Evolutionary conservation across 2,329 filamentous ascomycete genomes (phyloP), one percentile per base, ranked within the genome.

Genomic region (Chaetomiaceae sp.): DNA sequence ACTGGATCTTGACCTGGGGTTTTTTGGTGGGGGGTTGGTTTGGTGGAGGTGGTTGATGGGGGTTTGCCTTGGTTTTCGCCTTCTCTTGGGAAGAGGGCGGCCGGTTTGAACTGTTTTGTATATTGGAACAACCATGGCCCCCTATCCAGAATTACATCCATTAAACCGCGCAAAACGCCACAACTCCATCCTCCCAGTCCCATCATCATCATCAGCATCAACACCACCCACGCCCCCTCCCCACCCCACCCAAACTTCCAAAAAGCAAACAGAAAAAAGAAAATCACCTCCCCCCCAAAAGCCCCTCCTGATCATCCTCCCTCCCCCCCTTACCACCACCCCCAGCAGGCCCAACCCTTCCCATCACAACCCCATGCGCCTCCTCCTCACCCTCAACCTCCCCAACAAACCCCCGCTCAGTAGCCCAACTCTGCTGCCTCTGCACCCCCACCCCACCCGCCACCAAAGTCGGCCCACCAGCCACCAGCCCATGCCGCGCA

Each of bases 351-450:
- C 14, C 47, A 35, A 41, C 37, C 41, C 39, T 4, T 9, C 19
- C 37, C 44, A 35, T n/a, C 6, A 48, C 42, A 40, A 27, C 20
- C 53, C 35, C 23, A 31, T 38, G 12, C 14, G 40, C 17, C 21
- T 41, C 34, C n/a, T 39, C 51, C 5, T 42, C 50, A 16, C 47
- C 55, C 2, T 48, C 56, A 9, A 33, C 48, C 51, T 62, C 49
- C 12, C 27, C 12, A 37, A 53, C 34, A 14, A 52, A 60, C 9
- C 57, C 59, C 17, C 48, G 50, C 21, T 52, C 50, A 14, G 50
- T 44, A 6, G 33, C 40, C 49, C 58, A 60, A 43, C 62, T 63
- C 16, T 54, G 56, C 38, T 52, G 50, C 49, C 61, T 46, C 6
- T 48, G 50, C 14, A 59, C 38, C 44, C 55, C 37, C 21, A 14